phyloP scores from a whole-genome alignment of 2,329 filamentous ascomycete genomes.

The Thielaviopsis euricoi region DNA sequence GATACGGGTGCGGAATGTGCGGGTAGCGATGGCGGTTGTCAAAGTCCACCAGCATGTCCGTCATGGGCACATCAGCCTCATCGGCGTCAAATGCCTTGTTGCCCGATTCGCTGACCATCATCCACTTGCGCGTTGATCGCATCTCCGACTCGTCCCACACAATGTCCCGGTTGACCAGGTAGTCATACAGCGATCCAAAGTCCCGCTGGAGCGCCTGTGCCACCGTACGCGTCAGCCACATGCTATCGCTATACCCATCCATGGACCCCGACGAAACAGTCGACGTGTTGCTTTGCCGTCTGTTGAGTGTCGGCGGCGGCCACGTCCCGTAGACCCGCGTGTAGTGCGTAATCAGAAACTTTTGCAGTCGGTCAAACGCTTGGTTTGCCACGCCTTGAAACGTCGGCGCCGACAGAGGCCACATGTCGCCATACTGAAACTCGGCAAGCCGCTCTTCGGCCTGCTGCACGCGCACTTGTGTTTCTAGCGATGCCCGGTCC shows the following conservation, averaged over 20 bases:
- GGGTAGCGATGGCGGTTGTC: conserved; percentile 47
- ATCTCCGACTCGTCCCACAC: conserved; percentile 48
- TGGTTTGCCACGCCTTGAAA: conserved; percentile 25
- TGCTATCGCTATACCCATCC: conserved; percentile 22
- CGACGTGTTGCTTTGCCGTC: conserved; percentile 3
- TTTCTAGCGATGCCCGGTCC: conserved; percentile 43
- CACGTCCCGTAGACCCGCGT: conserved; percentile 39
- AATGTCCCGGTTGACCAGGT: conserved; percentile 50
- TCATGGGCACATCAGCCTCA: conserved; percentile 40
- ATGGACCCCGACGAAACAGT: neutral
- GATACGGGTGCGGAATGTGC: conserved; percentile 51
- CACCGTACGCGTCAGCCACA: conserved; percentile 45
- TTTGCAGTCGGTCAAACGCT: conserved; percentile 39
- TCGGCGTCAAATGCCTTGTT: conserved; percentile 33
- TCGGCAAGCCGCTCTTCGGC: conserved; percentile 43
- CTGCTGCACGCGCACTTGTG: conserved; percentile 43
- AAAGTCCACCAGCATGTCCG: conserved; percentile 48
- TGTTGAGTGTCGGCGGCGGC: conserved; percentile 30
- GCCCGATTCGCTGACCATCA: conserved; percentile 35
- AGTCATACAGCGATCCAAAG: conserved; percentile 54
- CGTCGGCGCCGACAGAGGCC: conserved; percentile 27
- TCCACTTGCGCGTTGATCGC: conserved; percentile 45
- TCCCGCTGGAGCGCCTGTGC: conserved; percentile 43
- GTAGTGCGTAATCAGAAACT: conserved; percentile 45
- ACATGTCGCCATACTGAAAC: conserved; percentile 47